Evolutionary conservation across 1,139 yeast genomes (phyloP).

Genomic region (Saccharomycopsis hybrid): DNA sequence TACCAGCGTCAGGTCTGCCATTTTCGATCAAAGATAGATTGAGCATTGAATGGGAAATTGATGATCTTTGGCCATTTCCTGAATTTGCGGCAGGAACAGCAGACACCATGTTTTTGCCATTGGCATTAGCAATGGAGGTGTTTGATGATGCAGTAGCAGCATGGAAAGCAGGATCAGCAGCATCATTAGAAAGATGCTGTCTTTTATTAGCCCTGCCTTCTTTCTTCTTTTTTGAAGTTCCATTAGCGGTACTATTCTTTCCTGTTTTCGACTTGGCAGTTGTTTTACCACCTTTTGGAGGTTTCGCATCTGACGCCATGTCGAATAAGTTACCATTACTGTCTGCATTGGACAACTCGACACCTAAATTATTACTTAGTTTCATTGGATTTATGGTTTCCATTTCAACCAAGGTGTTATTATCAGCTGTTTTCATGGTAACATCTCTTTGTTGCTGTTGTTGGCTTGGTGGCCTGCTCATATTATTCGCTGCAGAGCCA

Average conservation of each 20-base stretch:
- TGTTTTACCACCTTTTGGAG: too few relatives aligned
- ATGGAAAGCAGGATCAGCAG: too few relatives aligned
- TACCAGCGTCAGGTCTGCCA: background rate
- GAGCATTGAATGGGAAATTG: conserved; percentile 6
- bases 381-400: conserved; percentile 17
- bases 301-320: background rate
- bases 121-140: background rate
- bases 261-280: too few relatives aligned
- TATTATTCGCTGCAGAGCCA: background rate
- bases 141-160: too few relatives aligned
- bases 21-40: conserved; percentile 4
- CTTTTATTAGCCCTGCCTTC: conserved; percentile 3
- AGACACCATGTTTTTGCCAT: background rate
- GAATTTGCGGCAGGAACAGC: too few relatives aligned
- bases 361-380: conserved; percentile 4
- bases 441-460: background rate
- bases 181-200: background rate
- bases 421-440: background rate
- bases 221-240: background rate
- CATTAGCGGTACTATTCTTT: background rate
- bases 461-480: too few relatives aligned
- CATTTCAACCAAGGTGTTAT: too few relatives aligned
- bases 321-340: background rate
- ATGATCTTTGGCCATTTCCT: background rate
- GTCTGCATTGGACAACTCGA: background rate